Evolutionary conservation across 352 stramenopile genomes (phyloP).

Genomic region (Phytophthora niederhauseri): DNA sequence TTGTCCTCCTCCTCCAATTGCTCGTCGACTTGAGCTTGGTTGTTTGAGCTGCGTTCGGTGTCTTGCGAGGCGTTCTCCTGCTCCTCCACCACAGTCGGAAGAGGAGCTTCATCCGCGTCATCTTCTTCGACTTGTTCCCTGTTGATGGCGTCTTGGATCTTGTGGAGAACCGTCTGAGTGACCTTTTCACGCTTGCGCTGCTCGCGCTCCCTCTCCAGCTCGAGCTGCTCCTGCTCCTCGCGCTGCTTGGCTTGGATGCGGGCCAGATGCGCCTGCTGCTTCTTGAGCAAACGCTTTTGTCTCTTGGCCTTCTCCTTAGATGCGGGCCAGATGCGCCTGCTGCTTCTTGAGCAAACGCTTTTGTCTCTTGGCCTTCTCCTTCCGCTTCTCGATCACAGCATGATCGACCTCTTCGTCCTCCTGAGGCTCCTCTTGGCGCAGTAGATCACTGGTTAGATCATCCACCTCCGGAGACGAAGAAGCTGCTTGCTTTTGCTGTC

Average conservation of each 20-base stretch:
- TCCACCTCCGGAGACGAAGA: constrained; percentile 24
- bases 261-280: constrained; percentile 62
- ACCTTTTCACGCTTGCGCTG: constrained; percentile 60
- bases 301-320: constrained; percentile 43
- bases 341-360: constrained; percentile 69
- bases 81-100: constrained; percentile 7
- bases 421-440: constrained; percentile 20
- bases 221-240: constrained; percentile 54
- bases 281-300: constrained; percentile 62
- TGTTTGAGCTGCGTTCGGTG: neutral
- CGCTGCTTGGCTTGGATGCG: constrained; percentile 57
- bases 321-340: constrained; percentile 52
- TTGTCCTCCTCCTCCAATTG: constrained; percentile 34
- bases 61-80: constrained; percentile 19
- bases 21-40: constrained; percentile 15
- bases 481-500: constrained; percentile 29
- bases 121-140: constrained; percentile 3
- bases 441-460: constrained; percentile 17
- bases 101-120: constrained; percentile 9
- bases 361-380: constrained; percentile 46
- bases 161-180: constrained; percentile 57
- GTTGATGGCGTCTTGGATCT: constrained; percentile 56
- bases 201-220: constrained; percentile 55
- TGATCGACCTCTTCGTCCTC: constrained; percentile 29
- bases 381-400: constrained; percentile 23